A percentile compares a stretch with the other conserved stretches of the same genome.
These are phyloP conservation scores for Mucor irregularis DNA, from an alignment of 371 early-diverging fungal genomes.

Conservation along the genomic window DNA sequence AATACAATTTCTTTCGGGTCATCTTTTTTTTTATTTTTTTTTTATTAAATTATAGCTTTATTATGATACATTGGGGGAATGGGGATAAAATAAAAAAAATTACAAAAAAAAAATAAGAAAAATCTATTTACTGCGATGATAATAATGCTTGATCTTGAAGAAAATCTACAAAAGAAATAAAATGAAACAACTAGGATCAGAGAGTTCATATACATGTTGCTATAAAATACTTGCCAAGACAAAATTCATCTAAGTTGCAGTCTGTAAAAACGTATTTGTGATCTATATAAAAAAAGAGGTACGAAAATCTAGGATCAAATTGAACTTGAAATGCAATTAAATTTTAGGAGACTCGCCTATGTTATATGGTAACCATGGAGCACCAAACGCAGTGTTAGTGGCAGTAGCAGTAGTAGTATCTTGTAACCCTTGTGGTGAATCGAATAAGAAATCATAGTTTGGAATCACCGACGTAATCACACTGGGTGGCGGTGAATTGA, in stretches of 20 bases:
- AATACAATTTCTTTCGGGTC: too few relatives aligned
- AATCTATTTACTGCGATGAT: too few relatives aligned
- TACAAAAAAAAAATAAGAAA: too few relatives aligned
- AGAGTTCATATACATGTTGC: constrained; percentile 1
- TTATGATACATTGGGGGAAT: too few relatives aligned
- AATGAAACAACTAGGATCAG: constrained; percentile 19
- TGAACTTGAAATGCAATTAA: background rate
- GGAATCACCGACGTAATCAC: too few relatives aligned
- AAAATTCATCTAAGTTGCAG: background rate
- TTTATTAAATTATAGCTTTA: too few relatives aligned
- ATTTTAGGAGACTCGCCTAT: constrained; percentile 12
- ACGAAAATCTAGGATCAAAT: constrained; percentile 12
- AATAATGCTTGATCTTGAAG: too few relatives aligned
- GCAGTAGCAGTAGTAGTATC: background rate
- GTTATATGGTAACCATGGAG: background rate
- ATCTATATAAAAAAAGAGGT: constrained; percentile 3
- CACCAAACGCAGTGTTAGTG: background rate
- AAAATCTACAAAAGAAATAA: constrained; percentile 10
- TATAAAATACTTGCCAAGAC: constrained; percentile 22
- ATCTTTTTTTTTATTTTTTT: too few relatives aligned
- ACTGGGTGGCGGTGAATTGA: too few relatives aligned
- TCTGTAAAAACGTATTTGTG: background rate
- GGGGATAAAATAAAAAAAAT: too few relatives aligned
- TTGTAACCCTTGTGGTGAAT: background rate
- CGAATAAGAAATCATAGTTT: too few relatives aligned